Conservation (phyloP, 179 eudicot genomes). For the Gypsophila paniculata region DNA sequence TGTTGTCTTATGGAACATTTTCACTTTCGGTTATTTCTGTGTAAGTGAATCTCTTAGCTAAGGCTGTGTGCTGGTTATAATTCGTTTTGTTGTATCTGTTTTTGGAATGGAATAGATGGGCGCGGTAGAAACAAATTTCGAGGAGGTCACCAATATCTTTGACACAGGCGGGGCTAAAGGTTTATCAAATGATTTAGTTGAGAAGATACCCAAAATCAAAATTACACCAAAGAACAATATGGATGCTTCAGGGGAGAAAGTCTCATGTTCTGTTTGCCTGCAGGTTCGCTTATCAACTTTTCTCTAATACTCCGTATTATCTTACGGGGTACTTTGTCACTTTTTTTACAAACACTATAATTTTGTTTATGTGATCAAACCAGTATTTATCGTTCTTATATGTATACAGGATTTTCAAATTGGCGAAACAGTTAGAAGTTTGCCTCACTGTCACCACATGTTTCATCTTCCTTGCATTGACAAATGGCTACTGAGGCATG, state of each 20-base stretch:
- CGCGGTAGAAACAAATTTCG: slow-evolving; percentile 75
- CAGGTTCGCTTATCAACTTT: slow-evolving; percentile 47
- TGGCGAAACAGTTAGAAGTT: slow-evolving; percentile 67
- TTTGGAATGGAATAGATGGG: slow-evolving; percentile 58
- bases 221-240: slow-evolving; percentile 51
- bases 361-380: not conserved
- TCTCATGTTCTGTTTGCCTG: slow-evolving; percentile 89
- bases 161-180: slow-evolving; percentile 83
- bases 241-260: slow-evolving; percentile 82
- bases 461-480: slow-evolving; percentile 92
- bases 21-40: not conserved
- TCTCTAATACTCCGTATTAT: too few relatives aligned
- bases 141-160: slow-evolving; percentile 70
- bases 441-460: slow-evolving; percentile 84
- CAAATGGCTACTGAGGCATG: slow-evolving; percentile 82
- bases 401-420: slow-evolving; percentile 68
- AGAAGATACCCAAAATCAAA: slow-evolving; percentile 76
- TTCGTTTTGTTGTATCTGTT: not conserved
- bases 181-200: slow-evolving; percentile 71
- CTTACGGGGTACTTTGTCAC: too few relatives aligned
- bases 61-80: too few relatives aligned
- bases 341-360: too few relatives aligned
- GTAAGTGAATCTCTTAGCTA: not conserved
- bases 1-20: too few relatives aligned
- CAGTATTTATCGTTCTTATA: not conserved